Base-by-base conservation (phyloP, 2,329 filamentous ascomycete species). In the Aspergillus puulaauensis region DNA sequence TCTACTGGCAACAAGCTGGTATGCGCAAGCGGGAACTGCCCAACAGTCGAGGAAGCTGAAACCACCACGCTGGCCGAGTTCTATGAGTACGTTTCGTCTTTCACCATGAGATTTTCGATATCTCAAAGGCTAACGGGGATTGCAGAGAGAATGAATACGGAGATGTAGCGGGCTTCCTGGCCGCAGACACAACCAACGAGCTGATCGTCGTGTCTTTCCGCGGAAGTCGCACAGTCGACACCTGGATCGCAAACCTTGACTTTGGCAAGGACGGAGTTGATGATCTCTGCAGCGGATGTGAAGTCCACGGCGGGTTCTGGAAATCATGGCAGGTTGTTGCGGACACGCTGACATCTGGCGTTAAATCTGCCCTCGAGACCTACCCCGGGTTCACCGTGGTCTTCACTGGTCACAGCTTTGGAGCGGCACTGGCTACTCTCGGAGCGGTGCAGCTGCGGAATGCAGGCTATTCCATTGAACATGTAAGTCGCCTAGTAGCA, bases 381-480 rank as follows among this genome's bases (percentile, higher is more conserved):
- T 73, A 79, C 62, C 74, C 80, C 0, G 65, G 59, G 21, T 82
- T 77, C 66, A 72, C 68, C 27, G 61, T 83, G 46, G 71, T 81
- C 0, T 61, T 78, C 4, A 81, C 79, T 0, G 82, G 82, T 1
- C 82, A 84, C 64, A 80, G 76, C 54, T 75, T 83, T 5, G 82
- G 82, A 3, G 82, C 71, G 46, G 82, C 82, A 1, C 61, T 84
- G n/a, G 81, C 80, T 2, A 74, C 70, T 2, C 61, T 84, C 6
- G 80, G 77, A 1, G 78, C 79, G 0, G 77, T 75, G 2, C 76
- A 75, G 0, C 63, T 84, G 41, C 72, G 80, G 9, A 75, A 74
- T 43, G 67, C 68, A 2, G 78, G 79, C 4, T 73, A 72, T 24
- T 61, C 61, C 0, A 67, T 78, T 31, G 73, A 77, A n/a, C 60